Conservation (phyloP, 2,329 filamentous ascomycete genomes). For the Leptographium wingfieldii region DNA sequence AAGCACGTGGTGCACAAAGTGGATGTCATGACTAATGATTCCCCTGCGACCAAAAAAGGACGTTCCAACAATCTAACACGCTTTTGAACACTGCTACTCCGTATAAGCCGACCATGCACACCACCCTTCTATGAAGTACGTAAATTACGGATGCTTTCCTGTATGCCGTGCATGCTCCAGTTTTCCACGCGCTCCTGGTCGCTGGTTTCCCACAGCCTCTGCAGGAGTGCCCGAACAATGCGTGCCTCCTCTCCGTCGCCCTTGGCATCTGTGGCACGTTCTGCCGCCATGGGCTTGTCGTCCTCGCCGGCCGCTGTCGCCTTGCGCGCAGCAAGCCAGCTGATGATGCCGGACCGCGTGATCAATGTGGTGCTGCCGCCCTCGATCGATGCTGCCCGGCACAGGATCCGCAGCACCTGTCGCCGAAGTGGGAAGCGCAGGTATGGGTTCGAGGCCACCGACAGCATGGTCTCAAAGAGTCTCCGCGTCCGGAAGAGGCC, state of each 20-base stretch:
- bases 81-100: not conserved
- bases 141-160: not conserved
- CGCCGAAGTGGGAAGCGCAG: conserved; percentile 46
- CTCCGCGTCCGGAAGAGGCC: conserved; percentile 46
- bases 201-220: conserved; percentile 49
- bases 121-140: not conserved
- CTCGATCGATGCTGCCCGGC: conserved; percentile 52
- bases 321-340: conserved; percentile 57
- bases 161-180: conserved; percentile 49
- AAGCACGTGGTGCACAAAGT: not conserved
- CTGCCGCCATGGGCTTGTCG: not conserved
- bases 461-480: conserved; percentile 64
- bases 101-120: not conserved
- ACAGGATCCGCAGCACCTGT: conserved; percentile 49
- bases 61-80: too few relatives aligned
- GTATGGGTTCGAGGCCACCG: conserved; percentile 54
- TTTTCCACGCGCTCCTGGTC: conserved; percentile 50
- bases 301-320: conserved; percentile 15
- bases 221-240: conserved; percentile 41
- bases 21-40: not conserved
- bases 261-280: not conserved
- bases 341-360: conserved; percentile 61
- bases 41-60: not conserved
- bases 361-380: conserved; percentile 69
- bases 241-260: conserved; percentile 27